Percentiles rank a stretch among this genome's conserved stretches.
These are phyloP conservation scores for Paraphoma chrysanthemicola DNA, from an alignment of 2,329 filamentous ascomycete genomes.

Conservation along the genomic window DNA sequence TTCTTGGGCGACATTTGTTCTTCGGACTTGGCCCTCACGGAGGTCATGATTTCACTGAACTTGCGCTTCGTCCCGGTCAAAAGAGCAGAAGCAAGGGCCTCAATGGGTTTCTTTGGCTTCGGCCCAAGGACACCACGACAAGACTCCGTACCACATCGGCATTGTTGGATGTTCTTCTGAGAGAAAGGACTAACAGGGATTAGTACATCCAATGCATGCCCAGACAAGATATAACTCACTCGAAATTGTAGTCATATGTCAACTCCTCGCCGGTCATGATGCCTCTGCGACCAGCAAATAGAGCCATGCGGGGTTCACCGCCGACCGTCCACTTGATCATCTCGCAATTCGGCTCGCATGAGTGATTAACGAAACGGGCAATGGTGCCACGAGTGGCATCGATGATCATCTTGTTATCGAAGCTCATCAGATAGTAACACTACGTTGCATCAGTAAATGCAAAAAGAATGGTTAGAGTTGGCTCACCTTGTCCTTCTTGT, in stretches of 20 bases:
- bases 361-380: constrained; percentile 97
- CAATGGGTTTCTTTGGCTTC: constrained; percentile 57
- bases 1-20: constrained; percentile 41
- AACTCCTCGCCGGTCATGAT: constrained; percentile 96
- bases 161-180: constrained; percentile 68
- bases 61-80: constrained; percentile 46
- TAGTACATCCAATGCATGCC: not conserved
- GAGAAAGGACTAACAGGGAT: constrained; percentile 50
- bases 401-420: constrained; percentile 98
- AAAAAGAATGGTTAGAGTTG: not conserved
- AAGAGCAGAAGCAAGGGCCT: constrained; percentile 36
- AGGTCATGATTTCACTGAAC: constrained; percentile 36
- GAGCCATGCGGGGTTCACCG: constrained; percentile 92
- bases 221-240: constrained; percentile 54
- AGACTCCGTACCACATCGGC: constrained; percentile 65
- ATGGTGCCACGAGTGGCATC: constrained; percentile 96
- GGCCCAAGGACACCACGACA: constrained; percentile 69
- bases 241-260: constrained; percentile 88
- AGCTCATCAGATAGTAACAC: constrained; percentile 99
- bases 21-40: constrained; percentile 25
- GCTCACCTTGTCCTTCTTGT: constrained; percentile 89
- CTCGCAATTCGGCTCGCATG: constrained; percentile 92
- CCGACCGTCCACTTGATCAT: constrained; percentile 99
- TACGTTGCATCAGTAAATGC: constrained; percentile 49
- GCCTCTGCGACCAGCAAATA: constrained; percentile 88